phyloP scores from a whole-genome alignment of 202 grass and related monocot genomes.

The Dendrocalamus latiflorus region DNA sequence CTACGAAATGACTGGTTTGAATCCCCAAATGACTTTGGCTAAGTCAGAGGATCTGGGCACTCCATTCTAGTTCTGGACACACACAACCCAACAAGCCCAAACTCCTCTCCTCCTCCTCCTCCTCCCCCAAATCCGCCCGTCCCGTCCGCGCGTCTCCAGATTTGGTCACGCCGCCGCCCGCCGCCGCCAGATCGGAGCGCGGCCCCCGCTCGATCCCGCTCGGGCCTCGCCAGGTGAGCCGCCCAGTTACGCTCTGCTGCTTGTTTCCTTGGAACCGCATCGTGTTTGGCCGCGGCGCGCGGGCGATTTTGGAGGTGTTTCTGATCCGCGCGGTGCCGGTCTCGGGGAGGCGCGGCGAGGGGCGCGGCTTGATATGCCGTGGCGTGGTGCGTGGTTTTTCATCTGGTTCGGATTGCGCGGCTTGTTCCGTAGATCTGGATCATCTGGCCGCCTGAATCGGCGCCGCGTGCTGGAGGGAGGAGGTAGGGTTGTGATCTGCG shows the following conservation, averaged over 20 bases:
- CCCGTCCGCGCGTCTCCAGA: neutral
- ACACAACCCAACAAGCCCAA: neutral
- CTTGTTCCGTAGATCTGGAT: conserved; percentile 14
- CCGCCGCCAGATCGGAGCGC: conserved; percentile 33
- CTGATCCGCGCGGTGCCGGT: neutral
- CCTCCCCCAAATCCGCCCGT: neutral
- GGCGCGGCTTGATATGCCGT: neutral
- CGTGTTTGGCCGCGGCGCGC: neutral
- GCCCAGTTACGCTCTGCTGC: neutral
- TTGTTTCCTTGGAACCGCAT: too few relatives aligned
- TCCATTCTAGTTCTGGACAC: neutral
- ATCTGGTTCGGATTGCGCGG: neutral
- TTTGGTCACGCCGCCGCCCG: too few relatives aligned
- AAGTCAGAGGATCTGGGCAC: too few relatives aligned
- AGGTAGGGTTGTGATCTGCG: neutral
- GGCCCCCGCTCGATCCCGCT: neutral
- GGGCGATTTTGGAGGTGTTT: neutral
- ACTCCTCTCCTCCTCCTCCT: neutral
- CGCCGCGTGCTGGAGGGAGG: neutral
- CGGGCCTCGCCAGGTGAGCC: conserved; percentile 3
- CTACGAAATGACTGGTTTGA: too few relatives aligned
- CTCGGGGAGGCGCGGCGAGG: neutral
- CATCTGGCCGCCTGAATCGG: neutral
- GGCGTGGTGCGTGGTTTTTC: neutral
- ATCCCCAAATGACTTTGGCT: too few relatives aligned